Percentiles rank a stretch among this genome's conserved stretches.
These are phyloP conservation scores for Venturia nashicola DNA, from an alignment of 2,329 filamentous ascomycete species.

Conservation along the genomic window DNA sequence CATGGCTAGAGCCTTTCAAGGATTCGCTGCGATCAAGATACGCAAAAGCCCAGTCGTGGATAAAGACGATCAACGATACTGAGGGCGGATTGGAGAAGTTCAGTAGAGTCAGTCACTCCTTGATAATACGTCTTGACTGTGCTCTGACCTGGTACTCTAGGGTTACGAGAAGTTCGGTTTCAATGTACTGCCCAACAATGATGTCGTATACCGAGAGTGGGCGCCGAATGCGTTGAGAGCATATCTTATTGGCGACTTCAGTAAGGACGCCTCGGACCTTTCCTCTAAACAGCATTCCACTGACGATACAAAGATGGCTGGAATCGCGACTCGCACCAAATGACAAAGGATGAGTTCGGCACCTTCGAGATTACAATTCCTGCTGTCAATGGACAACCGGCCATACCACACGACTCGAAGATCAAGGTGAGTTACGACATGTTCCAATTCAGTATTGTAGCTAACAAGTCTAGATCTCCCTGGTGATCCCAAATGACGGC, in stretches of 20 bases:
- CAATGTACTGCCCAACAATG: slow-evolving; percentile 67
- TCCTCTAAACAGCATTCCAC: slow-evolving; percentile 2
- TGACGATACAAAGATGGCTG: slow-evolving; percentile 54
- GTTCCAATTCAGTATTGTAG: not conserved
- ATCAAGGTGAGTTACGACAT: slow-evolving; percentile 57
- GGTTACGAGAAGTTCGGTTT: slow-evolving; percentile 81
- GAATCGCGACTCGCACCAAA: slow-evolving; percentile 70
- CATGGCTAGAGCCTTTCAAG: slow-evolving; percentile 78
- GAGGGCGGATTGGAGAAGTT: slow-evolving; percentile 92
- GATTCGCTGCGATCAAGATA: slow-evolving; percentile 66
- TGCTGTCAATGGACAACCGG: slow-evolving; percentile 58
- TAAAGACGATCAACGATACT: slow-evolving; percentile 64
- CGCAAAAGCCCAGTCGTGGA: slow-evolving; percentile 72
- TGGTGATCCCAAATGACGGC: slow-evolving; percentile 68
- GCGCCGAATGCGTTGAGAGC: slow-evolving; percentile 79
- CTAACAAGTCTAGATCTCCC: slow-evolving; percentile 51
- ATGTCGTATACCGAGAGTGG: slow-evolving; percentile 91
- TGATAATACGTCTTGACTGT: not conserved
- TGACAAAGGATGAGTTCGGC: slow-evolving; percentile 77
- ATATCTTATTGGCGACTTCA: slow-evolving; percentile 89
- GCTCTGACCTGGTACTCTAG: slow-evolving; percentile 32
- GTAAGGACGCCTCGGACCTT: slow-evolving; percentile 34
- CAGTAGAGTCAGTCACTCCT: slow-evolving; percentile 50
- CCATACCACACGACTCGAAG: slow-evolving; percentile 88
- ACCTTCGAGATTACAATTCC: slow-evolving; percentile 76